A percentile compares a stretch with the other conserved stretches of the same genome.
These are phyloP conservation scores for Anacardium occidentale DNA, from an alignment of 345 rosid genomes.

Conservation along the genomic window DNA sequence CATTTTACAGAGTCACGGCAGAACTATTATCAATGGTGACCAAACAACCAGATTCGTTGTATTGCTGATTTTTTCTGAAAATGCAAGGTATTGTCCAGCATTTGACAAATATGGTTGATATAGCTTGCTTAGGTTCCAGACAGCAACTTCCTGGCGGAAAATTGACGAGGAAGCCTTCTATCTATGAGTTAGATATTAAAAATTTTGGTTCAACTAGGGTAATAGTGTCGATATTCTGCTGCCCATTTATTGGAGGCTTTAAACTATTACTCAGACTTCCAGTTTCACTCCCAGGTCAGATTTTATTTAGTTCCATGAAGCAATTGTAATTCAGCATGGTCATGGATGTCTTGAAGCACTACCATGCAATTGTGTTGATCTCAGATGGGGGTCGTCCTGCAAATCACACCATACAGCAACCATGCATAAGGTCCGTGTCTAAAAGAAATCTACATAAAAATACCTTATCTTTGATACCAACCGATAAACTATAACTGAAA, in stretches of 20 bases:
- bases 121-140: not conserved
- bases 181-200: not conserved
- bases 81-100: too few species aligned
- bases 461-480: constrained; percentile 17
- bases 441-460: not conserved
- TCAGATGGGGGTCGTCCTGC: constrained; percentile 40
- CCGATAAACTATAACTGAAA: constrained; percentile 49
- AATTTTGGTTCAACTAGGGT: not conserved
- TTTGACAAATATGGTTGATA: not conserved
- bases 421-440: not conserved
- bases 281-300: too few species aligned
- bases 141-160: not conserved
- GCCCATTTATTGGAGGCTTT: not conserved
- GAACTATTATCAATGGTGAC: not conserved
- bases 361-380: constrained; percentile 35
- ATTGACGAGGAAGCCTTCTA: not conserved
- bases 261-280: too few species aligned
- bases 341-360: constrained; percentile 28
- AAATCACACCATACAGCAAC: not conserved
- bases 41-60: not conserved
- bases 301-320: constrained; percentile 1
- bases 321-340: not conserved
- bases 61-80: too few species aligned
- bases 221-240: not conserved
- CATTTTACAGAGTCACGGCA: not conserved